A percentile compares a stretch with the other conserved stretches of the same genome.
Conservation (phyloP, 1,284 basidiomycete species). For the Ceratobasidium papillatum region DNA sequence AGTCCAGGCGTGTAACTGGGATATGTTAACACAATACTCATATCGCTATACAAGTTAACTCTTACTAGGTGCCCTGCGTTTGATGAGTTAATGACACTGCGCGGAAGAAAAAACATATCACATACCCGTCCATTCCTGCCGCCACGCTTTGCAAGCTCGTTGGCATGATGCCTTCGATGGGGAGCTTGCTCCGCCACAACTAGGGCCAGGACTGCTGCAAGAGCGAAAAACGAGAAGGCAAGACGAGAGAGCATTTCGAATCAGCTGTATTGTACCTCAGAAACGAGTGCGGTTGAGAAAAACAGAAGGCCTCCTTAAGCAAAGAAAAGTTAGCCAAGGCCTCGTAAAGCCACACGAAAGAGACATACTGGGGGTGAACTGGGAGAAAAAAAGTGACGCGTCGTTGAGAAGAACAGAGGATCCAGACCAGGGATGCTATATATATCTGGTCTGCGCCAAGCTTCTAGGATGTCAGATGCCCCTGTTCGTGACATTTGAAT, state of each 20-base stretch:
- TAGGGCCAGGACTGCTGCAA: neutral
- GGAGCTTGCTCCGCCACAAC: constrained; percentile 19
- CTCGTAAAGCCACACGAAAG: neutral
- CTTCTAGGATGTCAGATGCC: neutral
- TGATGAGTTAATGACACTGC: neutral
- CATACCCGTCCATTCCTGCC: constrained; percentile 27
- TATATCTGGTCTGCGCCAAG: neutral
- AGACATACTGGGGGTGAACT: neutral
- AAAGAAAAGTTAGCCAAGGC: neutral
- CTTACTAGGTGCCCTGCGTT: constrained; percentile 24
- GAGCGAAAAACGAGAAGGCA: neutral
- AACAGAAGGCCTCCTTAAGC: neutral
- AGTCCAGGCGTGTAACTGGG: constrained; percentile 17
- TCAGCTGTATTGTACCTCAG: neutral
- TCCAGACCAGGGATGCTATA: neutral
- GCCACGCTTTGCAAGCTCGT: neutral
- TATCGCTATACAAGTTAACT: neutral
- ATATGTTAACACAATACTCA: neutral
- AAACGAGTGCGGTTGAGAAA: neutral
- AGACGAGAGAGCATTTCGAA: constrained; percentile 23
- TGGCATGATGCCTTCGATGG: neutral
- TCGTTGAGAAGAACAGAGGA: neutral
- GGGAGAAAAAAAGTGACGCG: constrained; percentile 2
- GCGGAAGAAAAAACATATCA: neutral
- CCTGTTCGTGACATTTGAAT: neutral